Evolutionary conservation across 1,284 basidiomycete species (phyloP).

Genomic region (Neonothopanus nambi): DNA sequence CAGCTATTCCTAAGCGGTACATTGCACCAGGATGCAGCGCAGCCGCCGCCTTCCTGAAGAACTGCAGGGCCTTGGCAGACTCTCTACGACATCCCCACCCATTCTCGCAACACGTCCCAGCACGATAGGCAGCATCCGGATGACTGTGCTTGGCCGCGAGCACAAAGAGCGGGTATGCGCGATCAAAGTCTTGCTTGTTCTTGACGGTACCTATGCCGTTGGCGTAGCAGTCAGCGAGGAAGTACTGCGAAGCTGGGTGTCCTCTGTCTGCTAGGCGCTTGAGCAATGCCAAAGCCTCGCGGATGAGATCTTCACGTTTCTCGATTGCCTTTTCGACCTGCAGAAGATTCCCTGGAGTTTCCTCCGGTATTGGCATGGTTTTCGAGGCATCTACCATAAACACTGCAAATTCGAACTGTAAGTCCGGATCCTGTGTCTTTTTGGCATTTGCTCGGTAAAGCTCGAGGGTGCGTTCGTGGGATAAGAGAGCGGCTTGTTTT

Average conservation of each 20-base stretch:
- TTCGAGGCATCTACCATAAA: constrained; percentile 98
- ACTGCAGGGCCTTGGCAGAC: constrained; percentile 88
- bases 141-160: constrained; percentile 99
- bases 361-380: constrained; percentile 73
- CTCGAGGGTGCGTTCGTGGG: constrained; percentile 94
- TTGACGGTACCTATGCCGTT: constrained; percentile 93
- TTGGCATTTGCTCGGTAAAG: constrained; percentile 97
- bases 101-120: constrained; percentile 97
- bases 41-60: constrained; percentile 92
- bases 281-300: constrained; percentile 84
- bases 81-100: constrained; percentile 98
- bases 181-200: constrained; percentile 93
- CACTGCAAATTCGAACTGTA: constrained; percentile 97
- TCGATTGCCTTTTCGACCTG: constrained; percentile 78
- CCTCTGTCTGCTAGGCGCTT: constrained; percentile 93
- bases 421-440: constrained; percentile 96
- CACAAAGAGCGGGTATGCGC: constrained; percentile 94
- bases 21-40: constrained; percentile 92
- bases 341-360: constrained; percentile 68
- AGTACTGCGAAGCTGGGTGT: constrained; percentile 94
- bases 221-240: constrained; percentile 96
- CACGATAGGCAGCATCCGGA: constrained; percentile 93
- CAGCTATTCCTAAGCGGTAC: constrained; percentile 95
- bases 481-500: constrained; percentile 87
- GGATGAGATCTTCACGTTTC: constrained; percentile 84